Evolutionary conservation across 306 rosid genomes (phyloP).

Genomic region (Malus asiatica): DNA sequence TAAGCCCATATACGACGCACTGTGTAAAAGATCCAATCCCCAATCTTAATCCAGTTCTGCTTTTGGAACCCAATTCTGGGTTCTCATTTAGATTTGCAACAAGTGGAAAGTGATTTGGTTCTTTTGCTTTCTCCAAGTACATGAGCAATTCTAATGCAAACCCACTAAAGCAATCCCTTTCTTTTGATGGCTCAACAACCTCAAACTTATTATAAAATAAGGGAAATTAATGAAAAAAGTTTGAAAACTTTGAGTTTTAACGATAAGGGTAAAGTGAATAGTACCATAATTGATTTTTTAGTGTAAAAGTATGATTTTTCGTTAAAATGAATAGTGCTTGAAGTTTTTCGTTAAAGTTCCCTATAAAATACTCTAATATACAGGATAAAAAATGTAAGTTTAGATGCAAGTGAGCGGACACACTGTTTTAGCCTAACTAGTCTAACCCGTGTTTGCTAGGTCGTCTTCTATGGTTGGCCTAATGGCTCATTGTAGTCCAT

Average conservation of each 20-base stretch:
- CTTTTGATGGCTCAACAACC: background rate
- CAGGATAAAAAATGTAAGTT: too few species aligned
- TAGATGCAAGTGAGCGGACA: background rate
- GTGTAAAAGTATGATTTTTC: too few species aligned
- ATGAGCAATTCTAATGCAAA: background rate
- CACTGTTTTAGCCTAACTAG: background rate
- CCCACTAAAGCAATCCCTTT: background rate
- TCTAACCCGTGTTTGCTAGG: too few species aligned
- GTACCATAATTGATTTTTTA: too few species aligned
- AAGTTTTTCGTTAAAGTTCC: too few species aligned
- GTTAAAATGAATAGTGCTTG: too few species aligned
- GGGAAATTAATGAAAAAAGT: too few species aligned
- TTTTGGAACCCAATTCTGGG: background rate
- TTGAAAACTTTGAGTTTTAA: too few species aligned
- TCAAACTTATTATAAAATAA: background rate
- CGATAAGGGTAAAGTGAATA: too few species aligned
- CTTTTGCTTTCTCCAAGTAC: background rate
- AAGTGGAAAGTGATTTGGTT: background rate
- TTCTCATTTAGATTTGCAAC: background rate
- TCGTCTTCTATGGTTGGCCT: too few species aligned
- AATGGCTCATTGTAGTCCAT: too few species aligned
- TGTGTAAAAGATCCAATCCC: background rate
- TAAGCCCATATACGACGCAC: background rate
- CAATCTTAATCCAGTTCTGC: background rate
- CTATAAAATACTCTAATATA: background rate